Conservation (phyloP, 306 rosid species). For the Morella rubra region DNA sequence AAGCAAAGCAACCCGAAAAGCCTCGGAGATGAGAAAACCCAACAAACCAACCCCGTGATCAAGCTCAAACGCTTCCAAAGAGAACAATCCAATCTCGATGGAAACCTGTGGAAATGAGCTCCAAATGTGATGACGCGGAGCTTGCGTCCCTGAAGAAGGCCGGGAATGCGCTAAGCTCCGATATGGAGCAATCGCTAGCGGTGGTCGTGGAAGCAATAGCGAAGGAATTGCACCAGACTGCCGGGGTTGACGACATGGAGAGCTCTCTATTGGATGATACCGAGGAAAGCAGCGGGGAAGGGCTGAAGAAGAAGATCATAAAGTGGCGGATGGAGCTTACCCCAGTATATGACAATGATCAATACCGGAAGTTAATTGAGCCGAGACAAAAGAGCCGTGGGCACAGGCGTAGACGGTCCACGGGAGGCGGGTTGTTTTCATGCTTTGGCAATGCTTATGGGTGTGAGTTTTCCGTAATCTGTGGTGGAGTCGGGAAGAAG, state of each 20-base stretch:
- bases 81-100: constrained; percentile 34
- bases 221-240: constrained; percentile 42
- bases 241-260: background rate
- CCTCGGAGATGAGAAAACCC: background rate
- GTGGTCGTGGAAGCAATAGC: constrained; percentile 78
- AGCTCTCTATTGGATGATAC: constrained; percentile 1
- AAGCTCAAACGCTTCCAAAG: constrained; percentile 43
- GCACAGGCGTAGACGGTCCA: background rate
- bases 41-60: background rate
- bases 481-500: too few species aligned
- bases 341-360: background rate
- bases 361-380: background rate
- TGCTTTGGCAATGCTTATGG: constrained; percentile 71
- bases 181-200: constrained; percentile 63
- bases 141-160: background rate
- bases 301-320: too few species aligned
- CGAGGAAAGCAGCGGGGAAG: too few species aligned
- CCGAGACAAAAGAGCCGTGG: background rate
- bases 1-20: too few species aligned
- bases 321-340: too few species aligned
- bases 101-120: constrained; percentile 17
- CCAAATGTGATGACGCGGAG: background rate
- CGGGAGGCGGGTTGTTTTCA: constrained; percentile 44
- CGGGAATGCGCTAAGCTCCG: constrained; percentile 40
- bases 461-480: constrained; percentile 36